These are phyloP conservation scores for Yarrowia deformans DNA, from an alignment of 805 yeast species.

Conservation along the genomic window DNA sequence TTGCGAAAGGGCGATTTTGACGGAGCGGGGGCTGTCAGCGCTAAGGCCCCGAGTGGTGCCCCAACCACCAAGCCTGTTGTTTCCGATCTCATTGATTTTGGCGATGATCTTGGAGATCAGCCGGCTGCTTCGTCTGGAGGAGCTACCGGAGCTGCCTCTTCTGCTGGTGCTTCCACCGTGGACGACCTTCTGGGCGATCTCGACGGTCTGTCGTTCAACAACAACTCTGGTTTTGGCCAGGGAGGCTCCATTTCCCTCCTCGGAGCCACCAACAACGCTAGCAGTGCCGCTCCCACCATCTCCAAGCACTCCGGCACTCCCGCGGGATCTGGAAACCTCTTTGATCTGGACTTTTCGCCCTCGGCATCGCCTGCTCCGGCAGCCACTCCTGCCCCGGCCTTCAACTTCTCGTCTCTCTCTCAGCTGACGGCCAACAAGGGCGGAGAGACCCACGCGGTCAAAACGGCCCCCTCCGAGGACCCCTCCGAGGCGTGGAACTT, in stretches of 20 bases:
- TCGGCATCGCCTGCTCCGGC: constrained; percentile 40
- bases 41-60: constrained; percentile 52
- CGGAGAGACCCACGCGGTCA: constrained; percentile 27
- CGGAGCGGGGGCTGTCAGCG: constrained; percentile 57
- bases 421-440: constrained; percentile 36
- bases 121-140: constrained; percentile 42
- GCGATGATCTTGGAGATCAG: constrained; percentile 55
- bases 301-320: constrained; percentile 24
- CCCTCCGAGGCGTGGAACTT: constrained; percentile 33
- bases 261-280: constrained; percentile 48
- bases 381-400: constrained; percentile 41
- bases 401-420: constrained; percentile 35
- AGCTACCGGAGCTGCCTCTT: not conserved
- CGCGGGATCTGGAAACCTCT: constrained; percentile 41
- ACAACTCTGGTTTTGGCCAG: constrained; percentile 56
- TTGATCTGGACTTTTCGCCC: constrained; percentile 42
- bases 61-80: constrained; percentile 37
- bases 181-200: constrained; percentile 81
- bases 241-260: constrained; percentile 62
- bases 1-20: constrained; percentile 69
- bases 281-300: constrained; percentile 43
- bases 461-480: constrained; percentile 33
- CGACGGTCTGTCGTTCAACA: constrained; percentile 66
- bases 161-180: constrained; percentile 52
- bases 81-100: constrained; percentile 73